Base-by-base conservation (phyloP, 1,139 yeast genomes). In the Saccharomyces hybrid region DNA sequence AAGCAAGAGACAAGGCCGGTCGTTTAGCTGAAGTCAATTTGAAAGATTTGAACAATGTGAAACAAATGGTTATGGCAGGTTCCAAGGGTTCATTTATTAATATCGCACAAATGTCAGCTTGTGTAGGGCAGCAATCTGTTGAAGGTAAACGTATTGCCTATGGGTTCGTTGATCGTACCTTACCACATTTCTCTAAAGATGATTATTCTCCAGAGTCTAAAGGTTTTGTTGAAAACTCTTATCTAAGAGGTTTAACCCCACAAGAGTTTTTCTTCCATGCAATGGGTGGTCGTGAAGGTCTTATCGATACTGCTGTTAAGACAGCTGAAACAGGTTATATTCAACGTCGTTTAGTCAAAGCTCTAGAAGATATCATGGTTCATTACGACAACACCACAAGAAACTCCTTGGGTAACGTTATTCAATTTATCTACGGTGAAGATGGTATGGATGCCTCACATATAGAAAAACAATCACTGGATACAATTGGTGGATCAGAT, bases 241-340 rank as follows among this genome's bases (percentile, higher is more conserved):
- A 93, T 68, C 79, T 93, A 69, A 84, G 99, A 78, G 99, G 99
- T 47, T 79, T 95, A 68, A 93, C 99, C 14, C 99, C 99, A 44
- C 99, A 93, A 74, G 99, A 95, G 73, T 95, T 95, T 73, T 95
- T 95, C 71, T 93, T 93, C 86, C 99, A 95, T 72, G 99, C 99
- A 54, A 95, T 95, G 99, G 99, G 99, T 66, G 99, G 99, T 80
- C 89, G 99, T 81, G 99, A 93, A 78, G 99, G 99, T 82, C 82
- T 93, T 71, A 93, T 93, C 73, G 99, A 93, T 82, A 93, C 99
- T 57, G 98, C 98, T 14, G 98, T 91, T 52, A 91, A 91, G 73
- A 93, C 99, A 47, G 99, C 99, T 2, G 99, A 93, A 75, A 93
- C 99, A 34, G 99, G 99, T 75, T 93, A 93, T 74, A 95, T 93